Conservation (phyloP, 129 eudicot species). For the Artemisia argyi region DNA sequence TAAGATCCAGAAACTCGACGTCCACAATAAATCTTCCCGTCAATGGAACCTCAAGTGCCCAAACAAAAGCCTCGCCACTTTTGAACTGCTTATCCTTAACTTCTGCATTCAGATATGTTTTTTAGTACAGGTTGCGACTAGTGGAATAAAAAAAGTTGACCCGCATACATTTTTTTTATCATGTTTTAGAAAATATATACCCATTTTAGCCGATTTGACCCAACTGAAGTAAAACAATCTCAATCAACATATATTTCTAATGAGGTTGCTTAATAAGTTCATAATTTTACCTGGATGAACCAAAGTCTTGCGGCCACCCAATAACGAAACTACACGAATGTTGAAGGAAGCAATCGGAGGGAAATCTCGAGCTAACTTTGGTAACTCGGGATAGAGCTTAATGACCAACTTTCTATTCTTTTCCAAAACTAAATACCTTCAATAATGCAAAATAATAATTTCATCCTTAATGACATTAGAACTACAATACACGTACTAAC, state of each 20-base stretch:
- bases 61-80: constrained; percentile 69
- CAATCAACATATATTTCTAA: background rate
- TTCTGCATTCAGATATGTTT: constrained; percentile 44
- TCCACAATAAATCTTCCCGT: constrained; percentile 87
- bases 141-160: too few species aligned
- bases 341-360: constrained; percentile 86
- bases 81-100: constrained; percentile 68
- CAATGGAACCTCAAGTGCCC: constrained; percentile 85
- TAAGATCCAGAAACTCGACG: constrained; percentile 89
- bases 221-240: background rate
- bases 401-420: constrained; percentile 65
- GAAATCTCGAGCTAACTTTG: constrained; percentile 61
- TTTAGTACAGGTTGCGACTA: too few species aligned
- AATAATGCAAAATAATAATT: constrained; percentile 10
- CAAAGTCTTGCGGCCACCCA: constrained; percentile 71
- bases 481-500: background rate
- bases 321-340: constrained; percentile 60
- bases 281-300: constrained; percentile 78
- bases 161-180: too few species aligned
- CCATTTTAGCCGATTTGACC: background rate
- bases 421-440: constrained; percentile 89
- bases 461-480: background rate
- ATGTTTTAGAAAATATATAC: too few species aligned
- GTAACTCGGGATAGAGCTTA: constrained; percentile 78
- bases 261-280: background rate